Evolutionary conservation across 805 yeast genomes (phyloP).

Genomic region (Pichia deserticola): DNA sequence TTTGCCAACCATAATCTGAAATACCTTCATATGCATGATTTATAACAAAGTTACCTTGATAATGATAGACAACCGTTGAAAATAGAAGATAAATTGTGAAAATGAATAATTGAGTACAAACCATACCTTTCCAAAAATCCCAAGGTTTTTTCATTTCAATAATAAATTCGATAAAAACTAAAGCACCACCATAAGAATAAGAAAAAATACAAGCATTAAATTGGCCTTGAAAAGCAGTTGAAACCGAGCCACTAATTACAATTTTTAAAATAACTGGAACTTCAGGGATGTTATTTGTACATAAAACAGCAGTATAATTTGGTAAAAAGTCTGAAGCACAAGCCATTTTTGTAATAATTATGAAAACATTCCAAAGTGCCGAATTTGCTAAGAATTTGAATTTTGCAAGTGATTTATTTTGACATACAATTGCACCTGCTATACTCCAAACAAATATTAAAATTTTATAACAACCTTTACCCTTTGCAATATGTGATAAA

Average conservation of each 20-base stretch:
- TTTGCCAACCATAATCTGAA: slow-evolving; percentile 32
- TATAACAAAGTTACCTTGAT: slow-evolving; percentile 37
- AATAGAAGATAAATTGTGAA: slow-evolving; percentile 33
- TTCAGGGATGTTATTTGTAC: slow-evolving; percentile 8
- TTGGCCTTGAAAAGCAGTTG: slow-evolving; percentile 21
- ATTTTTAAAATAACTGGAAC: slow-evolving; percentile 25
- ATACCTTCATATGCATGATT: slow-evolving; percentile 41
- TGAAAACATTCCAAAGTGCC: slow-evolving; percentile 41
- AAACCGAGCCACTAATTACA: slow-evolving; percentile 14
- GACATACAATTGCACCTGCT: slow-evolving; percentile 38
- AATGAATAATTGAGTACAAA: slow-evolving; percentile 35
- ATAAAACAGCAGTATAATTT: slow-evolving; percentile 26
- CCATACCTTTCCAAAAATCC: slow-evolving; percentile 43
- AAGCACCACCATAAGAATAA: slow-evolving; percentile 45
- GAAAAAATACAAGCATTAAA: slow-evolving; percentile 20
- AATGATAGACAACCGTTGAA: slow-evolving; percentile 37
- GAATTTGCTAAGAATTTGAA: slow-evolving; percentile 37
- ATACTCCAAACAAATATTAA: slow-evolving; percentile 37
- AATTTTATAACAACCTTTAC: slow-evolving; percentile 33
- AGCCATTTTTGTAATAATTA: slow-evolving; percentile 37
- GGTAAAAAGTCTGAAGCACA: slow-evolving; percentile 31
- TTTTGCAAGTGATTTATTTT: slow-evolving; percentile 32
- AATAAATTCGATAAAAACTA: slow-evolving; percentile 39
- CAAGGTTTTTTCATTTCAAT: slow-evolving; percentile 41
- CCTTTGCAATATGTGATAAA: slow-evolving; percentile 32